These are phyloP conservation scores for Lodderomyces oxycetoniae DNA, from an alignment of 1,139 yeast species.

Conservation along the genomic window DNA sequence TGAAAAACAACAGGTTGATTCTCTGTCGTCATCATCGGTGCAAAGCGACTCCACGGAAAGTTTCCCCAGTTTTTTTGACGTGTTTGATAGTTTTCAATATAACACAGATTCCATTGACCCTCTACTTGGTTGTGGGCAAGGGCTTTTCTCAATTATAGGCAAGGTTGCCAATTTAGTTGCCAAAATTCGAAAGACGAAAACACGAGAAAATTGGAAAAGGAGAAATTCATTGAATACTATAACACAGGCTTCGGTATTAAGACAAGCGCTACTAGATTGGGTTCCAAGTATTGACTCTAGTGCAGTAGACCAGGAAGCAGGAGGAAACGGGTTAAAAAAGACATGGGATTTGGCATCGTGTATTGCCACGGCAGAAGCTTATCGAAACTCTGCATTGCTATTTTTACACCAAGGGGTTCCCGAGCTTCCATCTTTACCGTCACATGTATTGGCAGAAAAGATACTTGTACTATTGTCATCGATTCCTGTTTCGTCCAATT, in stretches of 20 bases:
- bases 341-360: conserved; percentile 57
- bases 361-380: conserved; percentile 66
- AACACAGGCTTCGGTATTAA: conserved; percentile 51
- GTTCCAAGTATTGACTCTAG: conserved; percentile 42
- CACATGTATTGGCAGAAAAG: conserved; percentile 56
- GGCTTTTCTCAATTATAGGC: conserved; percentile 59
- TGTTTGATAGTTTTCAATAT: conserved; percentile 26
- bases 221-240: conserved; percentile 45
- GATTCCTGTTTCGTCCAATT: conserved; percentile 55
- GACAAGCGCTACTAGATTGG: conserved; percentile 52
- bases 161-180: conserved; percentile 55
- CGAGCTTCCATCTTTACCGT: conserved; percentile 52
- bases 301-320: conserved; percentile 10
- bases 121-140: conserved; percentile 60
- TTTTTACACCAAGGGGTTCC: conserved; percentile 69
- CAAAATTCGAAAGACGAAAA: conserved; percentile 36
- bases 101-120: conserved; percentile 52
- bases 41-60: background rate
- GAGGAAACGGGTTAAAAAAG: conserved; percentile 20
- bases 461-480: conserved; percentile 57
- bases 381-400: conserved; percentile 52
- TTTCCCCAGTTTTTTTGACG: conserved; percentile 17
- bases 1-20: conserved; percentile 2
- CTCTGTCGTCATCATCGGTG: conserved; percentile 11
- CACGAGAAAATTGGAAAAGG: conserved; percentile 10